A percentile compares a stretch with the other conserved stretches of the same genome.
Conservation (phyloP, 2,329 filamentous ascomycete genomes). For the Fusarium pseudonygamai region DNA sequence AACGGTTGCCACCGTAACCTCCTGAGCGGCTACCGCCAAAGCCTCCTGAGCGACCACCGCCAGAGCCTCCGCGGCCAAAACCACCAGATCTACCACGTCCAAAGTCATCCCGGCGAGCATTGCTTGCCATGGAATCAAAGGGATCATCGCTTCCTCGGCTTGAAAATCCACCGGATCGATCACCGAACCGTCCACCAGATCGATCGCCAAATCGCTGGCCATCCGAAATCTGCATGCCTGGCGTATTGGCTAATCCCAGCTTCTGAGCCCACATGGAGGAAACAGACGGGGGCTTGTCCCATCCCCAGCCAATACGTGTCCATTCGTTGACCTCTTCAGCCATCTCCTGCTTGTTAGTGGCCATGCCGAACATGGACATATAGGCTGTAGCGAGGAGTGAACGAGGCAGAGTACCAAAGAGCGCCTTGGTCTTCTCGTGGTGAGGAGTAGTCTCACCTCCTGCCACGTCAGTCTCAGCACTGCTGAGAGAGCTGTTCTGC, state of each 20-base stretch:
- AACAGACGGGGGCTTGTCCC: conserved; percentile 57
- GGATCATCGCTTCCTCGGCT: conserved; percentile 13
- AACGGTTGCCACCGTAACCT: background rate
- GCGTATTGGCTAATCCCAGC: conserved; percentile 44
- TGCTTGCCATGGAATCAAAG: conserved; percentile 43
- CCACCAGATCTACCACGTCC: conserved; percentile 15
- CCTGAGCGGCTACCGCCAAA: background rate
- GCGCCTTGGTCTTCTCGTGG: conserved; percentile 55
- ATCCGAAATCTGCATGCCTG: conserved; percentile 49
- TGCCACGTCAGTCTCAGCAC: conserved; percentile 62
- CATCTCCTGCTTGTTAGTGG: conserved; percentile 53
- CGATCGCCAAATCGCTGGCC: background rate
- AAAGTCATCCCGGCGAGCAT: conserved; percentile 40
- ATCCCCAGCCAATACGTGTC: conserved; percentile 61
- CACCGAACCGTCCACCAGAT: background rate
- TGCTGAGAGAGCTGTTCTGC: conserved; percentile 60
- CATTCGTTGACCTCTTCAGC: conserved; percentile 65
- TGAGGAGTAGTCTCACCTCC: conserved; percentile 58
- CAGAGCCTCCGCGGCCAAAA: conserved; percentile 9
- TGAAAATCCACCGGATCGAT: background rate
- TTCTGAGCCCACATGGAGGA: conserved; percentile 43
- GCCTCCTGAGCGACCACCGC: conserved; percentile 15
- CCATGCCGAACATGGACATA: conserved; percentile 63
- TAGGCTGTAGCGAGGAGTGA: conserved; percentile 57
- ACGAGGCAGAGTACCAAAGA: conserved; percentile 54